These are phyloP conservation scores for Trichoderma cornu-damae DNA, from an alignment of 2,329 filamentous ascomycete species.

Conservation along the genomic window DNA sequence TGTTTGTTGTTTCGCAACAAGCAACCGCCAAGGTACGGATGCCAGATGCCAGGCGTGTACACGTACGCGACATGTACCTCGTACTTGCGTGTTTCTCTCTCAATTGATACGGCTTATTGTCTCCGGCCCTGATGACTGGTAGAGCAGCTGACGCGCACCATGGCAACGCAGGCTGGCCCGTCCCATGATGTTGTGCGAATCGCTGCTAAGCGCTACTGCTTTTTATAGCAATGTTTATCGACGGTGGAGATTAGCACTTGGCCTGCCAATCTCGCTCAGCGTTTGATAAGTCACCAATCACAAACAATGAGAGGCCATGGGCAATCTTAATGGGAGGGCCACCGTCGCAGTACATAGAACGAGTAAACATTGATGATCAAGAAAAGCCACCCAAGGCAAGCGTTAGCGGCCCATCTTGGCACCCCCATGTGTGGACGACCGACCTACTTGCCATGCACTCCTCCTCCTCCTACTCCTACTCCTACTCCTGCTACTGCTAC, in stretches of 20 bases:
- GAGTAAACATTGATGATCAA: constrained; percentile 1
- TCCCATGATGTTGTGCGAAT: background rate
- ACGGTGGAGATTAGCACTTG: constrained; percentile 15
- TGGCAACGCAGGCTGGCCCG: constrained; percentile 9
- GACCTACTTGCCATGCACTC: no score
- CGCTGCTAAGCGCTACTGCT: constrained; percentile 12
- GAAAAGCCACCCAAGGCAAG: background rate
- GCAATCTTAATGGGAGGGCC: background rate
- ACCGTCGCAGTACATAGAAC: background rate
- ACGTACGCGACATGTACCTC: background rate
- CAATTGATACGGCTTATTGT: background rate
- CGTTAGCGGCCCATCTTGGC: background rate
- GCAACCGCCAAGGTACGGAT: background rate
- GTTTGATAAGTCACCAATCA: constrained; percentile 9
- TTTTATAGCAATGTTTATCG: constrained; percentile 10
- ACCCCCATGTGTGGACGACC: background rate
- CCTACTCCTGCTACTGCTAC: no score
- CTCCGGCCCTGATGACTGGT: background rate
- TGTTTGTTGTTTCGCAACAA: background rate
- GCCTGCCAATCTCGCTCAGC: constrained; percentile 8
- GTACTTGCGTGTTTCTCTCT: background rate
- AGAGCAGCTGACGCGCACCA: constrained; percentile 11
- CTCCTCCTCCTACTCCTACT: no score
- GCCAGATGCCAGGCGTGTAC: no score
- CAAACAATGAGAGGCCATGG: background rate